Base-by-base conservation (phyloP, 1,139 yeast species). In the Geotrichum restrictum region DNA sequence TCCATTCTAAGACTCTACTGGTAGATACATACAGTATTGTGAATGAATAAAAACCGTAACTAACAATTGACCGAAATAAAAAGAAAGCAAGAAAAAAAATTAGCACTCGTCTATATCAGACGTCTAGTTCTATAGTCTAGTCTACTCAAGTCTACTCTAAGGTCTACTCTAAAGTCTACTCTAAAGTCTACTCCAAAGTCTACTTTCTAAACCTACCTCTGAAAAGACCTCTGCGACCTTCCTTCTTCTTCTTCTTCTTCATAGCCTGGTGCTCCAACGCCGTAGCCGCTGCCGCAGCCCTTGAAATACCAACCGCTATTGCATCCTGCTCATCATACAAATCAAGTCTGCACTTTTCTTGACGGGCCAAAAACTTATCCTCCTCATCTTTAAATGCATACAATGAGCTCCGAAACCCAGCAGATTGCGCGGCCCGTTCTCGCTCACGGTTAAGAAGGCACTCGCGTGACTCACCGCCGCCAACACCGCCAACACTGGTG, bases 351-450 rank as follows among this genome's bases (percentile, higher is more conserved):
- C 44, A 7, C 31, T 50, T 39, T 16, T 39, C 42, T 21, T 50
- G 49, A 10, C 34, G 49, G 24, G 33, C 46, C 11, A 45, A 18
- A 40, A 45, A 50, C n/a, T 38, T 29, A 21, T 32, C 19, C 24
- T 50, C 49, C 16, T 50, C 53, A n/a, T 39, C 43, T n/a, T 31
- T 22, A 4, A 7, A 1, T 10, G 41, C 49, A 45, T 31, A 50
- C 18, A 50, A 16, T 4, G 37, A 22, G 31, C 43, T 39, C 19
- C 45, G 40, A 27, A 50, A 50, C 2, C 42, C 33, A 2, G 49
- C 53, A 21, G 46, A 40, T 29, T 45, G 43, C 14, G 53, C 53
- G 2, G 39, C 43, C 16, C 24, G 22, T 27, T 45, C 49, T 22
- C 45, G 49, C 32, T 50, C 22, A 16, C 47, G 24, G 11, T 49